These are phyloP conservation scores for Boletus huronensis DNA, from an alignment of 768 basidiomycete genomes.

Conservation along the genomic window DNA sequence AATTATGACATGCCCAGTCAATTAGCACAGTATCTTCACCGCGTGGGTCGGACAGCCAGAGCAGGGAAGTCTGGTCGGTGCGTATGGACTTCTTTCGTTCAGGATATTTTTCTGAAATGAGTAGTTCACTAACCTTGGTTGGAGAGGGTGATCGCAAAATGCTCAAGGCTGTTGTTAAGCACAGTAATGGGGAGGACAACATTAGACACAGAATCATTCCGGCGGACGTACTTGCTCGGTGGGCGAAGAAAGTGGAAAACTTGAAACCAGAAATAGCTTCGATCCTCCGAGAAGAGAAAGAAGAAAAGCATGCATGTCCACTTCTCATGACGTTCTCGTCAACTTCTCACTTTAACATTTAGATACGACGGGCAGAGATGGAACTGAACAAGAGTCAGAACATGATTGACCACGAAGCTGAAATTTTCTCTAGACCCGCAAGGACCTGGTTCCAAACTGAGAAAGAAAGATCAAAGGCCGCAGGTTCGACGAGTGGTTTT, in stretches of 20 bases:
- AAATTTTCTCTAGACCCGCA: slow-evolving; percentile 91
- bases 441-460: slow-evolving; percentile 97
- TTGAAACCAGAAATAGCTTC: slow-evolving; percentile 75
- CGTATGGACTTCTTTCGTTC: slow-evolving; percentile 25
- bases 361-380: slow-evolving; percentile 94
- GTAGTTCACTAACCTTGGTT: slow-evolving; percentile 88
- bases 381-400: slow-evolving; percentile 93
- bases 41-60: slow-evolving; percentile 95
- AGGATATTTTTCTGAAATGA: slow-evolving; percentile 5
- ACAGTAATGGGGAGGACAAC: slow-evolving; percentile 71
- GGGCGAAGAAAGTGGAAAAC: slow-evolving; percentile 62
- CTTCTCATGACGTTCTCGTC: background rate
- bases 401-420: slow-evolving; percentile 87
- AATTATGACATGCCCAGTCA: slow-evolving; percentile 99
- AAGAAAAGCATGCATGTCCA: slow-evolving; percentile 78
- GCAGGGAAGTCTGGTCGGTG: slow-evolving; percentile 91
- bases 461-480: slow-evolving; percentile 76
- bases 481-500: slow-evolving; percentile 47
- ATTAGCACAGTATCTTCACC: slow-evolving; percentile 90
- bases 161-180: slow-evolving; percentile 94
- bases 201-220: slow-evolving; percentile 88
- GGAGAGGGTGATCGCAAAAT: slow-evolving; percentile 96
- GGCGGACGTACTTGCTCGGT: slow-evolving; percentile 65
- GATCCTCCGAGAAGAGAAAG: slow-evolving; percentile 87
- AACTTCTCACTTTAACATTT: slow-evolving; percentile 9